Conservation (phyloP, 2,329 filamentous ascomycete genomes). For the Claviceps purpurea region DNA sequence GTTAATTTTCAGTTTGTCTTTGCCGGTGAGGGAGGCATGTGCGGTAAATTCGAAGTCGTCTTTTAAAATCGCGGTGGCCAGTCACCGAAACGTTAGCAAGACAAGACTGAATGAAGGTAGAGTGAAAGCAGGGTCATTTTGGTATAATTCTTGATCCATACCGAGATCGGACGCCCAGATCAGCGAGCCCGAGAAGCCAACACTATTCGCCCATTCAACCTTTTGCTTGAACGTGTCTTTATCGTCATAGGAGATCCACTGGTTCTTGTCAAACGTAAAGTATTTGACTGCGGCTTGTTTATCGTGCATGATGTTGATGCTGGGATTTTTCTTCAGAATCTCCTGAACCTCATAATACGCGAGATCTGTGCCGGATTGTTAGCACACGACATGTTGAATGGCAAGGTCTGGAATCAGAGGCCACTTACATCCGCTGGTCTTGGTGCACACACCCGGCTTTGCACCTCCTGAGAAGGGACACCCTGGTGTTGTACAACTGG, state of each 20-base stretch:
- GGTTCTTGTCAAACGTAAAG: conserved; percentile 8
- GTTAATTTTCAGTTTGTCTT: not conserved
- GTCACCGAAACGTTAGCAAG: not conserved
- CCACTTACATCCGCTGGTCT: not conserved
- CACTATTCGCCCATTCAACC: conserved; percentile 8
- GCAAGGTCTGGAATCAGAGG: not conserved
- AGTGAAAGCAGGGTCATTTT: too few species aligned
- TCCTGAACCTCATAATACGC: conserved; percentile 10
- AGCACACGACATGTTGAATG: not conserved
- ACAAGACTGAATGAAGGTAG: too few species aligned
- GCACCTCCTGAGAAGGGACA: conserved; percentile 10
- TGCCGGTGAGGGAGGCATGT: not conserved
- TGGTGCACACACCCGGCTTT: conserved; percentile 8
- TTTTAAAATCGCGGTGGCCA: not conserved
- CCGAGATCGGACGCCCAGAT: conserved; percentile 12
- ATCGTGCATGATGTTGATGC: conserved; percentile 9
- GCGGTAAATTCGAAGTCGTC: not conserved
- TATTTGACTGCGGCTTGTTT: conserved; percentile 11
- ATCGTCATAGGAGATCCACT: conserved; percentile 11
- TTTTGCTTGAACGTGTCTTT: conserved; percentile 10
- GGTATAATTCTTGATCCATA: not conserved
- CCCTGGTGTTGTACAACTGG: conserved; percentile 9
- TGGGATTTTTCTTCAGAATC: conserved; percentile 7
- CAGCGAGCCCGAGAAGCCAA: conserved; percentile 8
- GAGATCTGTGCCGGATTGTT: conserved; percentile 2